Evolutionary conservation across 306 rosid species (phyloP), one percentile per base, ranked within the genome.

Genomic region (Alnus rubra): DNA sequence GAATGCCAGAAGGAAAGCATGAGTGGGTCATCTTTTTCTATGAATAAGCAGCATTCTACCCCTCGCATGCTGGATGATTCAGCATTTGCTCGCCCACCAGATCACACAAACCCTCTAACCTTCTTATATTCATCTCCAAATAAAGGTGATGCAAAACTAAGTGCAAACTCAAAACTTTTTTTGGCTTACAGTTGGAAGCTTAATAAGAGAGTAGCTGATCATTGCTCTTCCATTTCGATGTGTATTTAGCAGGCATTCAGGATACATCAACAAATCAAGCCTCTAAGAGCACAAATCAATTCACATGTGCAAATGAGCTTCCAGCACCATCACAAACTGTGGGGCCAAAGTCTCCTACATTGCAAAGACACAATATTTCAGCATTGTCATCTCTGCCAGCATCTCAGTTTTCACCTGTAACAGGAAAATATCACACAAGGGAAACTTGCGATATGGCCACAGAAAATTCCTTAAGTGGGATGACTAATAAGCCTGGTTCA

Each of bases 1-100:
- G 95, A 93, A 76, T 82, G 73, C 69, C 87, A 74, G 58, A 88
- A 87, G 85, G 83, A 84, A 11, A 86, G 79, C 53, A 60, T 71
- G 51, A 85, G 44, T 64, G 75, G 74, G 56, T 82, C 89, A 12
- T 69, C 77, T 6, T 76, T 82, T 35, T 78, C 88, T 7, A 73
- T 54, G 63, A 79, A 79, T 71, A 82, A 86, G 83, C 84, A 83
- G 80, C 81, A 74, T 30, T 49, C 74, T 58, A 76, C 80, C 39
- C 75, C 86, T 80, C 80, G 56, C 73, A 62, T 55, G 75, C 77
- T 76, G 49, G 86, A 83, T 56, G 82, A 81, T 79, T 82, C 91
- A 70, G 71, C 84, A 16, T 72, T 76, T 85, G 73, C 86, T 63
- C 71, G 16, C 55, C 89, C 83, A 64, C 74, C 63, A 74, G 84